Evolutionary conservation across 2,329 filamentous ascomycete species (phyloP), one percentile per base, ranked within the genome.

Genomic region (Macroventuria anomochaeta): DNA sequence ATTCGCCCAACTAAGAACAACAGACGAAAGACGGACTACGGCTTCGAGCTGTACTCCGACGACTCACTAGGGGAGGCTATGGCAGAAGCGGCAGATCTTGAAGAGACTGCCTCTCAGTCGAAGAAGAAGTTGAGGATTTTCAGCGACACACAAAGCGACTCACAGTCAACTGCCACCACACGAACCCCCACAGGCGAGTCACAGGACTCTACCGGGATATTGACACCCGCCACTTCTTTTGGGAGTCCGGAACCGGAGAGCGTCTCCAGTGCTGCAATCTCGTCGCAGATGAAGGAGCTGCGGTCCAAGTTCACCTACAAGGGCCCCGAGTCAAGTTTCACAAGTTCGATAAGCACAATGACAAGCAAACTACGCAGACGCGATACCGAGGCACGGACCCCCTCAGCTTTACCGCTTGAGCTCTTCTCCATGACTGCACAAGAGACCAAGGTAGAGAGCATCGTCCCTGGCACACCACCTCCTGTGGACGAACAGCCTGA

Each of bases 21-120:
- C 26, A 68, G 59, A 33, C 69, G 68, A 41, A 71, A 58, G 26
- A 68, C 70, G 15, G 64, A 65, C 12, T 68, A 74, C 1, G 75
- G 79, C 12, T 77, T 81, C 53, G 74, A 79, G 18, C 62, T 81
- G 1, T 80, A 73, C 66, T 80, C 79, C 3, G 79, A 81, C 56
- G 79, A 80, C 46, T 80, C 78, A 5, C 65, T 78, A 6, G 75
- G 76, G 18, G 76, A 79, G 18, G 78, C 75, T 7, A 71, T 78
- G 59, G 73, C 71, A 11, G 63, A 69, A 41, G 57, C 72, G 2
- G 69, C 67, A 33, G 74, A 75, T 46, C 53, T 70, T 3, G 70
- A 73, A 28, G 61, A 73, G 51, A 55, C 58, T 32, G 63, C 62
- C 3, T 67, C 63, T 3, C 65, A 68, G 38, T 57, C 66, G 6